These are phyloP conservation scores for Niebla homalea DNA, from an alignment of 495 filamentous ascomycete species.

Conservation along the genomic window DNA sequence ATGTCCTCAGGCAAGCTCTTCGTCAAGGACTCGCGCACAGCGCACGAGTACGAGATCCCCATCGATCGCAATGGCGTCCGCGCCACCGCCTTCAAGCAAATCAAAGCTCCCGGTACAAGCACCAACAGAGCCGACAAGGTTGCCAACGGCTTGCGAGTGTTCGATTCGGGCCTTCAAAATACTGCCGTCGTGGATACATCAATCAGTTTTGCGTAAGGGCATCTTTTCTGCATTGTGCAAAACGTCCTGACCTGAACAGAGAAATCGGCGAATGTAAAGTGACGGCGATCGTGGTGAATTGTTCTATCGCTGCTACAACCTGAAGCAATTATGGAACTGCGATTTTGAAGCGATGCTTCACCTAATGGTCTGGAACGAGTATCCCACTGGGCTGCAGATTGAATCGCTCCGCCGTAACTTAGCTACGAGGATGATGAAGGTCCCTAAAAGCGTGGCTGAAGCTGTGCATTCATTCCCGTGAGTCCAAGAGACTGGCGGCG, in stretches of 20 bases:
- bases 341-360: slow-evolving; percentile 30
- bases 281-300: slow-evolving; percentile 5
- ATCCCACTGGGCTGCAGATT: slow-evolving; percentile 18
- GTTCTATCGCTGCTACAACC: slow-evolving; percentile 23
- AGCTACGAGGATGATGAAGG: slow-evolving; percentile 18
- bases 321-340: slow-evolving; percentile 24
- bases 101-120: slow-evolving; percentile 20
- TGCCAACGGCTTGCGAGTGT: slow-evolving; percentile 30
- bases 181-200: slow-evolving; percentile 36
- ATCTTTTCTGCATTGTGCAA: neutral
- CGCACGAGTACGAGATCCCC: slow-evolving; percentile 35
- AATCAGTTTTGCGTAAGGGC: slow-evolving; percentile 39
- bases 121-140: slow-evolving; percentile 19
- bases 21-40: slow-evolving; percentile 38
- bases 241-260: neutral
- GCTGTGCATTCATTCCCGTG: slow-evolving; percentile 23
- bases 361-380: slow-evolving; percentile 24
- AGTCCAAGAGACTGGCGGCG: neutral
- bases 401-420: slow-evolving; percentile 16
- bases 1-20: slow-evolving; percentile 27
- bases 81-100: slow-evolving; percentile 35
- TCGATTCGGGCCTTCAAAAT: slow-evolving; percentile 42
- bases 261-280: neutral
- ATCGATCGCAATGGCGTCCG: slow-evolving; percentile 35
- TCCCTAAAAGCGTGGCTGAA: slow-evolving; percentile 19